Conservation (phyloP, 1,284 basidiomycete genomes). For the Porogramme epimiltina region DNA sequence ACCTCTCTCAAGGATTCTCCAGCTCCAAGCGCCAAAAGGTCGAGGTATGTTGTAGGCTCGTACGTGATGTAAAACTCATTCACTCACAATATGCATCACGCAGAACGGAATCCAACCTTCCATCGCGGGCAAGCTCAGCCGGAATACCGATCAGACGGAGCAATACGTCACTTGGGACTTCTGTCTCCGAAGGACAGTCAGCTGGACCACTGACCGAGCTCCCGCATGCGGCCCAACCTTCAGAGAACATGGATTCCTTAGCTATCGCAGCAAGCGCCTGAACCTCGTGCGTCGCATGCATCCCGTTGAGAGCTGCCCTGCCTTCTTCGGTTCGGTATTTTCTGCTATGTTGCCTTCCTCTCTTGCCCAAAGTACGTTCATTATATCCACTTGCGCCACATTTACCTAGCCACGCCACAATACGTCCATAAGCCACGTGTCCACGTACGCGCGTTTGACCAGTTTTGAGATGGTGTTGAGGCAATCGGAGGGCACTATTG, state of each 20-base stretch:
- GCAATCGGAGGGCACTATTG: constrained; percentile 6
- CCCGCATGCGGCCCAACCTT: constrained; percentile 11
- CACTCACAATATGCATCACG: neutral
- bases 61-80: neutral
- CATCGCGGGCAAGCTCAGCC: constrained; percentile 3
- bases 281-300: neutral
- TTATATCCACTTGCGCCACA: constrained; percentile 14
- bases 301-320: neutral
- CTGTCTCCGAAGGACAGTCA: neutral
- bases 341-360: constrained; percentile 7
- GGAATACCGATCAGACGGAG: constrained; percentile 4
- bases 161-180: neutral
- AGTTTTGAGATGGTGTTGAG: constrained; percentile 14
- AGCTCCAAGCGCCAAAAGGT: constrained; percentile 16
- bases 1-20: constrained; percentile 17
- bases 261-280: constrained; percentile 20
- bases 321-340: neutral
- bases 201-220: constrained; percentile 11
- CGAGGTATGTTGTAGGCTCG: constrained; percentile 6
- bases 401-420: constrained; percentile 13
- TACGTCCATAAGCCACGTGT: neutral
- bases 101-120: constrained; percentile 12
- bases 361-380: constrained; percentile 16
- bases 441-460: neutral
- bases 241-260: constrained; percentile 14